Percentiles rank a stretch among this genome's conserved stretches.
Evolutionary conservation across 129 eudicot species (phyloP).

Genomic region (Scalesia atractyloides): DNA sequence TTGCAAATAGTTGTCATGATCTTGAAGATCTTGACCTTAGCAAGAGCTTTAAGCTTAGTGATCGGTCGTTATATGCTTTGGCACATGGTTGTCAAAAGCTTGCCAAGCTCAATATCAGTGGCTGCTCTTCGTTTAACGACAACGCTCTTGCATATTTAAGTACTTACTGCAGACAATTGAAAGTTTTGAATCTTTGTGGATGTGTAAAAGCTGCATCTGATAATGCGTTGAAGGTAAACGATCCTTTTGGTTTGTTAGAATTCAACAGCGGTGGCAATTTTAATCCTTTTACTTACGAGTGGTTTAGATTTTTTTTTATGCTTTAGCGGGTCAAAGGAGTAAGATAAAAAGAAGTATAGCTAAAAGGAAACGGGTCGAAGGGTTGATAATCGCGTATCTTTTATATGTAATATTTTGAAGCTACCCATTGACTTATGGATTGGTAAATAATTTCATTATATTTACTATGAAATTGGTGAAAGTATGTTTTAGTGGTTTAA

Average conservation of each 20-base stretch:
- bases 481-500: background rate
- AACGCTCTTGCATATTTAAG: conserved; percentile 66
- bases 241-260: background rate
- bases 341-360: background rate
- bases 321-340: background rate
- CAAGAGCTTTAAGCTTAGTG: conserved; percentile 84
- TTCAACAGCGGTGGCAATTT: background rate
- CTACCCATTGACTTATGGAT: background rate
- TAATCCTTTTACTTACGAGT: background rate
- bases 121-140: conserved; percentile 78
- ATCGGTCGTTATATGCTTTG: conserved; percentile 77
- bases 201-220: conserved; percentile 93
- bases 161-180: conserved; percentile 63
- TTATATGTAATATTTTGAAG: background rate
- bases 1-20: conserved; percentile 71
- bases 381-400: background rate
- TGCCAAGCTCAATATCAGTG: conserved; percentile 78
- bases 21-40: conserved; percentile 85
- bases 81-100: conserved; percentile 86
- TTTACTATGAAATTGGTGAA: background rate
- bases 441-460: background rate
- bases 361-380: background rate
- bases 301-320: background rate
- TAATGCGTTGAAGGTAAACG: conserved; percentile 64
- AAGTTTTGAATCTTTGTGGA: conserved; percentile 80